Evolutionary conservation across 176 grass and related monocot species (phyloP), one percentile per base, ranked within the genome.

Genomic region (Oryza australiensis): DNA sequence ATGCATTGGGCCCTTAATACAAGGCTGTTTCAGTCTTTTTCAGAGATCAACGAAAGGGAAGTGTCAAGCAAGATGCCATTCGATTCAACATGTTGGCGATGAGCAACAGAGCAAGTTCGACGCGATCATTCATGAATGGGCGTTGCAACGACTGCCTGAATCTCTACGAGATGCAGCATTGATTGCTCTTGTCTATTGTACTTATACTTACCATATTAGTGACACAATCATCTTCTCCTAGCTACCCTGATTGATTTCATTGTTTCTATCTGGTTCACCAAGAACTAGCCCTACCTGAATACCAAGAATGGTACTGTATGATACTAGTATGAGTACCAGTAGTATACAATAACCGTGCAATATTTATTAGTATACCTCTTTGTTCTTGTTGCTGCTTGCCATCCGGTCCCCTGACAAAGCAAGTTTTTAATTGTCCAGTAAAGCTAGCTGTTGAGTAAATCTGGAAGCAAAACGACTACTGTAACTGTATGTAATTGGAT

Each of bases 221-320:
- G 70, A 18, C 41, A 28, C 0, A 18, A 28, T 26, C n/a, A 40
- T 28, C 8, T 77, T 35, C 8, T 41, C n/a, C 37, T 7, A 66
- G 16, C 26, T 66, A 46, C 62, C 12, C 1, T 13, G 24, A 29
- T 35, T 41, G 34, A 10, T 41, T 26, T 40, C 74, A 30, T 22
- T 60, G 37, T 8, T 42, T 72, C 5, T 18, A 23, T 70, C 23
- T 27, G 55, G 27, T 64, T 28, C 64, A 30, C 46, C 23, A 40
- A 30, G 2, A n/a, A 7, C 14, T 18, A 35, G 63, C 15, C 43
- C 43, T 72, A 62, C 46, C 33, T 67, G 72, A 20, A 76, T 76
- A 46, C 33, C 46, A 84, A n/a, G 1, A 76, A 76, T 66, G 62
- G 70, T 23, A 51, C 20, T 64, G 66, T 16, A 38, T 68, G 67